Evolutionary conservation across 129 eudicot species (phyloP).

Genomic region (Tagetes erecta): DNA sequence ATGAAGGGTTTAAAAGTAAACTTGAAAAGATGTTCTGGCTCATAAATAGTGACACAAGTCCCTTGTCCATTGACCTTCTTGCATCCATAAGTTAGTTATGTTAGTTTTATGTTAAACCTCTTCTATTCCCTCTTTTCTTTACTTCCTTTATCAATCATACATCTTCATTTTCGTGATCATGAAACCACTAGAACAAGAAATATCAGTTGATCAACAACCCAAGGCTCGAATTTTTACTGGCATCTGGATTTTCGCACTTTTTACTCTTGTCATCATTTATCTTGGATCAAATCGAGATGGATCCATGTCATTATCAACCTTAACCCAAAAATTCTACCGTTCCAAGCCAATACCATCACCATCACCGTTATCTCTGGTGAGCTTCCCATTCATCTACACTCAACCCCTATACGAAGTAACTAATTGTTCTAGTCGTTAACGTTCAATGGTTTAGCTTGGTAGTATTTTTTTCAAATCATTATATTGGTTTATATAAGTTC

Average conservation of each 20-base stretch:
- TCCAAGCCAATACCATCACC: conserved; percentile 10
- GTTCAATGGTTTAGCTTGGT: no score
- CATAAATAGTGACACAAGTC: conserved; percentile 23
- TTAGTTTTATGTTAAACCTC: conserved; percentile 31
- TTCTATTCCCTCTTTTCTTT: conserved; percentile 21
- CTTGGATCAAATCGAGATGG: conserved; percentile 39
- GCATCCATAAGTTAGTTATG: conserved; percentile 21
- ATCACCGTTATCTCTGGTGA: conserved; percentile 24
- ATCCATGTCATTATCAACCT: conserved; percentile 23
- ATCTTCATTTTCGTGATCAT: conserved; percentile 24
- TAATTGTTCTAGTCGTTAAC: no score
- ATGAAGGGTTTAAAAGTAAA: background rate
- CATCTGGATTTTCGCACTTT: conserved; percentile 35
- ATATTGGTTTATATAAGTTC: no score
- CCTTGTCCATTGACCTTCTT: conserved; percentile 27
- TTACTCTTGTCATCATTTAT: conserved; percentile 25
- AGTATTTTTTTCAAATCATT: no score
- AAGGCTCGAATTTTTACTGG: conserved; percentile 33
- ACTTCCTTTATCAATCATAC: conserved; percentile 27
- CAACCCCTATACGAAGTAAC: background rate
- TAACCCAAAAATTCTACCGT: conserved; percentile 33
- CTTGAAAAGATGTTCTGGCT: conserved; percentile 16
- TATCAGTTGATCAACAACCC: conserved; percentile 25
- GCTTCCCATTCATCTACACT: background rate
- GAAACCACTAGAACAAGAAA: conserved; percentile 26